A percentile compares a stretch with the other conserved stretches of the same genome.
phyloP scores from a whole-genome alignment of 2,329 filamentous ascomycete species.

The Colletotrichum agaves region DNA sequence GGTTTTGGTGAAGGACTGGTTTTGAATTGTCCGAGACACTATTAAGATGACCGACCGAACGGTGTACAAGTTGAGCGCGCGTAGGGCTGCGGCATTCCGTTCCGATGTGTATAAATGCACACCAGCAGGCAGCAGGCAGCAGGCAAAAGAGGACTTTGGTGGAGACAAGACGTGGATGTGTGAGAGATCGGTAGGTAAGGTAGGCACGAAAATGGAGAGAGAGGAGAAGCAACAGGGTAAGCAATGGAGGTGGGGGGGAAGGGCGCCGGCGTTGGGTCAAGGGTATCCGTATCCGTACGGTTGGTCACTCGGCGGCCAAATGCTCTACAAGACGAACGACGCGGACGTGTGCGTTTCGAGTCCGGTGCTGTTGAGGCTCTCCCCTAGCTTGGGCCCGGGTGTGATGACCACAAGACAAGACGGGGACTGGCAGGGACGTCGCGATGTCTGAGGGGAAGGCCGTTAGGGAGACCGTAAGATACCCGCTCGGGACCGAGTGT shows the following conservation, averaged over 20 bases:
- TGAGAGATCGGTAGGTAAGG: background rate
- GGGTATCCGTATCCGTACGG: background rate
- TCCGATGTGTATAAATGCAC: background rate
- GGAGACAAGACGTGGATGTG: background rate
- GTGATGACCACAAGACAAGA: constrained; percentile 1
- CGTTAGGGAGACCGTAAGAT: background rate
- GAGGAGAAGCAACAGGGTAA: background rate
- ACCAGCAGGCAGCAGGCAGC: background rate
- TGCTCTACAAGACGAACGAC: constrained; percentile 20
- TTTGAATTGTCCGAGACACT: constrained; percentile 29
- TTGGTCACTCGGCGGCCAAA: constrained; percentile 1
- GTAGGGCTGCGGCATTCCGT: background rate
- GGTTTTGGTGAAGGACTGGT: background rate
- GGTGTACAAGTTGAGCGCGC: background rate
- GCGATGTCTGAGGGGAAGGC: constrained; percentile 9
- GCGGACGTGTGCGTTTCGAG: constrained; percentile 2
- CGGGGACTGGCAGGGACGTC: constrained; percentile 15
- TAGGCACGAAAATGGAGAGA: background rate
- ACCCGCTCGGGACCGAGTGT: constrained; percentile 34
- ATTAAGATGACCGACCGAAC: background rate
- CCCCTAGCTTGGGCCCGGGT: constrained; percentile 13
- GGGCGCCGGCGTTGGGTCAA: background rate
- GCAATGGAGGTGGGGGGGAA: background rate
- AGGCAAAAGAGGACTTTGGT: background rate
- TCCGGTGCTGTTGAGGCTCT: constrained; percentile 33